phyloP scores from a whole-genome alignment of 2,329 filamentous ascomycete genomes.

The Talaromyces sp. region DNA sequence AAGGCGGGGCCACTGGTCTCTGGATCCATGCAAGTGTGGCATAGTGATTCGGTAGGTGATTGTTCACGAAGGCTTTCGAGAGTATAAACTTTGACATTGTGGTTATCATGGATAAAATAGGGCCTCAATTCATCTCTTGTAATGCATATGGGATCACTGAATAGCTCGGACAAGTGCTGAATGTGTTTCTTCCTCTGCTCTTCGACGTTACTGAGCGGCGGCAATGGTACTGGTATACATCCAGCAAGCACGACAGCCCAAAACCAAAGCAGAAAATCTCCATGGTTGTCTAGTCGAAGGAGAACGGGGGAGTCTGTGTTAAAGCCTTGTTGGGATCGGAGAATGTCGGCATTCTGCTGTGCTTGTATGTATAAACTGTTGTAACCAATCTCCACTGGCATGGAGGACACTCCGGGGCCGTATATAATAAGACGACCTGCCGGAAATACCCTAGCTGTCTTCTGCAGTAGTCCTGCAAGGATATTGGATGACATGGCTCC shows the following conservation, averaged over 20 bases:
- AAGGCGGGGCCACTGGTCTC: constrained; percentile 17
- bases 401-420: not conserved
- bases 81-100: not conserved
- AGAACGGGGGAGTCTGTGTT: not conserved
- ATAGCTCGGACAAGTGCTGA: constrained; percentile 17
- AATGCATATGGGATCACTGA: constrained; percentile 17
- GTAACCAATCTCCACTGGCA: not conserved
- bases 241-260: constrained; percentile 32
- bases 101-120: not conserved
- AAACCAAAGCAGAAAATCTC: constrained; percentile 32
- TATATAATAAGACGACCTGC: not conserved
- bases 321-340: not conserved
- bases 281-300: constrained; percentile 29
- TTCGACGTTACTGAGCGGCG: constrained; percentile 23
- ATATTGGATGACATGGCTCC: not conserved
- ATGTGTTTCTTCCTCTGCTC: constrained; percentile 25
- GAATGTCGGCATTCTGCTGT: not conserved
- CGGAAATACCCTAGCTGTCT: not conserved
- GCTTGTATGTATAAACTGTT: not conserved
- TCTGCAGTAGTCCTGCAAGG: not conserved
- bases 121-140: not conserved
- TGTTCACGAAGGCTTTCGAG: not conserved
- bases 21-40: not conserved
- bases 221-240: constrained; percentile 27
- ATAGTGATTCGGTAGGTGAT: not conserved